These are phyloP conservation scores for Phytophthora sp. DNA, from an alignment of 352 stramenopile genomes.

Conservation along the genomic window DNA sequence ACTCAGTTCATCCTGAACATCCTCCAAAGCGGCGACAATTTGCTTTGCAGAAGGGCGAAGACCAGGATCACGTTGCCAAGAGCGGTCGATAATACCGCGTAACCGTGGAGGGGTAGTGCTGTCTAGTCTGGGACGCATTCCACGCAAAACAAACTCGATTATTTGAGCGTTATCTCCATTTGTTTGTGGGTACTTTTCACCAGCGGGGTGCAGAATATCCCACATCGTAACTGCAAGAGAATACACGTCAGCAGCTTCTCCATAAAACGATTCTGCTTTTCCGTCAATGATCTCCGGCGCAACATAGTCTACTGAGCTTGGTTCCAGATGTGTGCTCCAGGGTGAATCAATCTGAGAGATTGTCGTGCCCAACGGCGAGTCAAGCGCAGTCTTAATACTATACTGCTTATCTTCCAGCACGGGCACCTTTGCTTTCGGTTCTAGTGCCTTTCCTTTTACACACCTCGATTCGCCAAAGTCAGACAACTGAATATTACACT, in stretches of 20 bases:
- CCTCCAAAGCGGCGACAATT: conserved; percentile 35
- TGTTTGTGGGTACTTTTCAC: conserved; percentile 41
- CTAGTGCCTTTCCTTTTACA: conserved; percentile 1
- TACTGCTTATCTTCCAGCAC: conserved; percentile 14
- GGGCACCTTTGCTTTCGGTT: conserved; percentile 5
- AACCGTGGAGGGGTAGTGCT: conserved; percentile 16
- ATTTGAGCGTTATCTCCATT: conserved; percentile 42
- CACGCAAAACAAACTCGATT: conserved; percentile 47
- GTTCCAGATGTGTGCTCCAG: conserved; percentile 7
- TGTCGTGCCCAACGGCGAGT: conserved; percentile 14
- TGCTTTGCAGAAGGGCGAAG: conserved; percentile 35
- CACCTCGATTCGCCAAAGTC: conserved; percentile 46
- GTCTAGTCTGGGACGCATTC: conserved; percentile 41
- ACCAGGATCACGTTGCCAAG: conserved; percentile 38
- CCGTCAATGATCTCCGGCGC: conserved; percentile 62
- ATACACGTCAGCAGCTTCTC: conserved; percentile 60
- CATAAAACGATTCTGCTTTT: conserved; percentile 34
- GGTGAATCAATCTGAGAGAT: conserved; percentile 11
- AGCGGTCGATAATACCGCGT: conserved; percentile 30
- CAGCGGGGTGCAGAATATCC: conserved; percentile 55
- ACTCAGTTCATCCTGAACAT: conserved; percentile 42
- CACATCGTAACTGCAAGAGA: conserved; percentile 68
- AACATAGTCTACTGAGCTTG: conserved; percentile 58
- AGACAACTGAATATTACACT: conserved; percentile 41
- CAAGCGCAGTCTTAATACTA: neutral